These are phyloP conservation scores for Cladosporium oxysporum DNA, from an alignment of 2,329 filamentous ascomycete species.

Conservation along the genomic window DNA sequence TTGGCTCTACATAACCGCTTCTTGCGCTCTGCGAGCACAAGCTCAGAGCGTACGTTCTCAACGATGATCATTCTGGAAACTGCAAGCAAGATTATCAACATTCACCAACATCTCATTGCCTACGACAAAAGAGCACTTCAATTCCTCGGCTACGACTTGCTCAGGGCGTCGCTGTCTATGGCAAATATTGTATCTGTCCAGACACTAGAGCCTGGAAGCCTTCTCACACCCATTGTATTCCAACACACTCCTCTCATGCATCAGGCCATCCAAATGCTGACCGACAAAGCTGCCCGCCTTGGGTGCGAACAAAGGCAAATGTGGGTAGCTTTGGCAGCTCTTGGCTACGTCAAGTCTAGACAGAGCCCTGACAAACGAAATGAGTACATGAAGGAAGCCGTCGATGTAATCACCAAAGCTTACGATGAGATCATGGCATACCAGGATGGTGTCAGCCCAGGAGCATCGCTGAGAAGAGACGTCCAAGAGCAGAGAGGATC, in stretches of 20 bases:
- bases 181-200: constrained; percentile 11
- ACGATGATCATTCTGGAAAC: constrained; percentile 34
- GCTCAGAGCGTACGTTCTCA: constrained; percentile 33
- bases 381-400: constrained; percentile 36
- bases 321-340: constrained; percentile 34
- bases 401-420: constrained; percentile 32
- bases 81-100: constrained; percentile 31
- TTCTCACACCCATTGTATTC: background rate
- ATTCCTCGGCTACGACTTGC: constrained; percentile 33
- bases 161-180: constrained; percentile 34
- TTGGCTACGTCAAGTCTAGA: constrained; percentile 31
- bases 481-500: background rate
- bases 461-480: background rate
- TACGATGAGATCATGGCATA: constrained; percentile 38
- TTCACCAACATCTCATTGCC: constrained; percentile 29
- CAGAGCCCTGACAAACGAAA: constrained; percentile 28
- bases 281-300: constrained; percentile 33
- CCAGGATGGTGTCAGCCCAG: constrained; percentile 27
- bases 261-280: constrained; percentile 32
- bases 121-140: constrained; percentile 31
- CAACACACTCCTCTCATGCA: background rate
- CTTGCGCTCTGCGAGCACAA: constrained; percentile 29
- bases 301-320: constrained; percentile 35
- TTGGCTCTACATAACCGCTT: constrained; percentile 35
- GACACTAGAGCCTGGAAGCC: background rate